These are phyloP conservation scores for Quercus robur DNA, from an alignment of 306 rosid species.

Conservation along the genomic window DNA sequence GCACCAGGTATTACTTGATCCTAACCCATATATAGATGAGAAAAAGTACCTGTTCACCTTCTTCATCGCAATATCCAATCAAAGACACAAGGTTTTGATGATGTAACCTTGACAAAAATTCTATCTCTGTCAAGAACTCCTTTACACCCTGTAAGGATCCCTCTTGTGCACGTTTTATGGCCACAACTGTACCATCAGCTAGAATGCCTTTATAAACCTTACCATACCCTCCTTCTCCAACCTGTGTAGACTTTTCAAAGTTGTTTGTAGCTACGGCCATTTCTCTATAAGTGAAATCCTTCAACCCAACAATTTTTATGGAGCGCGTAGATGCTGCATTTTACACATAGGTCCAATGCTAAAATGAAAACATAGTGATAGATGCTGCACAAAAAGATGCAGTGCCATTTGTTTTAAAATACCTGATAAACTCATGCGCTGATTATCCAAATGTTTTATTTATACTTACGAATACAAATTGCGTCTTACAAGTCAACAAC, in stretches of 20 bases:
- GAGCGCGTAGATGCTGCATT: conserved; percentile 56
- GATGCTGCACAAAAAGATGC: not conserved
- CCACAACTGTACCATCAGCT: conserved; percentile 54
- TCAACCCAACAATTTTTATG: conserved; percentile 74
- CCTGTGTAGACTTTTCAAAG: conserved; percentile 52
- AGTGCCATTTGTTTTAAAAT: conserved; percentile 20
- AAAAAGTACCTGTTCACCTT: conserved; percentile 60
- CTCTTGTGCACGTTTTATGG: conserved; percentile 77
- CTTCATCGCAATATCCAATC: conserved; percentile 76
- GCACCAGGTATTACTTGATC: too few relatives aligned
- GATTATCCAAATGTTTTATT: not conserved
- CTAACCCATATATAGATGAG: not conserved
- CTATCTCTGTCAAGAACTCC: conserved; percentile 85
- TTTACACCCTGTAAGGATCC: conserved; percentile 84
- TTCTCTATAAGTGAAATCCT: conserved; percentile 66
- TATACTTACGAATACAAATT: not conserved
- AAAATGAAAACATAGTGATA: not conserved
- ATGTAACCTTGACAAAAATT: conserved; percentile 76
- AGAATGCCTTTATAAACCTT: conserved; percentile 83
- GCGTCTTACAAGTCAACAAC: not conserved
- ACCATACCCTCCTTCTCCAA: conserved; percentile 97
- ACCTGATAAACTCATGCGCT: not conserved
- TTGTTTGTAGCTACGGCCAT: conserved; percentile 63
- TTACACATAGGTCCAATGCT: conserved; percentile 10
- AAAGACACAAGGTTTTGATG: conserved; percentile 78